These are phyloP conservation scores for Hymenoscyphus infarciens DNA, from an alignment of 2,329 filamentous ascomycete species.

Conservation along the genomic window DNA sequence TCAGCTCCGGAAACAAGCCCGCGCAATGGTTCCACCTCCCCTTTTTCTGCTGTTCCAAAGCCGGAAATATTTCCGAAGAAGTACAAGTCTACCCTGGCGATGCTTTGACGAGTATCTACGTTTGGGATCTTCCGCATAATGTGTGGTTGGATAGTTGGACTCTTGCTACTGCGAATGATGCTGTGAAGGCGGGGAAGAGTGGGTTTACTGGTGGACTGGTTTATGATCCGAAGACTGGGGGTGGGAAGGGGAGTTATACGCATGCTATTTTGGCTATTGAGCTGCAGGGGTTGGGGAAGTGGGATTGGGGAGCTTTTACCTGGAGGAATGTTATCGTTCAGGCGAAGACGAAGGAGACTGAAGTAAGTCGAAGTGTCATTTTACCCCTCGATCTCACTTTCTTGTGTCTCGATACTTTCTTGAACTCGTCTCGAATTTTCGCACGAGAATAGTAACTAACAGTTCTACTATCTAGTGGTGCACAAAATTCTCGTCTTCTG, in stretches of 20 bases:
- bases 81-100: conserved; percentile 21
- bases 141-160: conserved; percentile 21
- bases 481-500: conserved; percentile 4
- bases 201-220: conserved; percentile 17
- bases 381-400: not conserved
- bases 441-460: not conserved
- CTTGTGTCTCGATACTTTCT: not conserved
- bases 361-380: not conserved
- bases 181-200: conserved; percentile 1
- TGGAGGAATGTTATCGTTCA: conserved; percentile 23
- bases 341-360: conserved; percentile 18
- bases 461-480: conserved; percentile 14
- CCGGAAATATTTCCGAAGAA: conserved; percentile 7
- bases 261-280: conserved; percentile 20
- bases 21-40: conserved; percentile 21
- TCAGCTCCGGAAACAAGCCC: conserved; percentile 1
- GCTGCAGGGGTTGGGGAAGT: conserved; percentile 17
- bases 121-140: conserved; percentile 13
- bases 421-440: not conserved
- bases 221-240: conserved; percentile 17
- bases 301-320: conserved; percentile 21
- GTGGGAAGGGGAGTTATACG: conserved; percentile 4
- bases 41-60: conserved; percentile 24
- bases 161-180: conserved; percentile 10
- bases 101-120: conserved; percentile 18